Evolutionary conservation across 306 rosid genomes (phyloP).

Genomic region (Neltuma alba): DNA sequence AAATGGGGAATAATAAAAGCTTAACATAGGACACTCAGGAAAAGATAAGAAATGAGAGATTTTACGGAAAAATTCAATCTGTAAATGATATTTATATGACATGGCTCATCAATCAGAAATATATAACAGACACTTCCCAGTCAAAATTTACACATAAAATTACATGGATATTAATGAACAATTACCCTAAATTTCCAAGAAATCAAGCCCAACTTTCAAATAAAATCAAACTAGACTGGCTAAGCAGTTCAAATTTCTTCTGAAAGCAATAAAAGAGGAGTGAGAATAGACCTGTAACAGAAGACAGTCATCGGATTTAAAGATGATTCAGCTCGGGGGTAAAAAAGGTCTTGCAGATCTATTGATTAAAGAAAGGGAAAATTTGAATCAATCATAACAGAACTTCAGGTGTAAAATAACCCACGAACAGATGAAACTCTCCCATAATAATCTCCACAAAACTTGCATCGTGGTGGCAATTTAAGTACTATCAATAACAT

Average conservation of each 20-base stretch:
- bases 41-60: background rate
- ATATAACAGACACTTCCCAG: background rate
- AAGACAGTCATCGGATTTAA: background rate
- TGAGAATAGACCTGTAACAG: background rate
- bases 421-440: background rate
- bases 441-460: conserved; percentile 3
- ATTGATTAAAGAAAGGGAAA: background rate
- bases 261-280: background rate
- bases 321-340: background rate
- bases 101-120: background rate
- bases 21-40: background rate
- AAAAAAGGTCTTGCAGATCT: background rate
- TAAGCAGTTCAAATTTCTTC: background rate
- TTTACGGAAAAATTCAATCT: background rate
- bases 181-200: background rate
- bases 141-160: background rate
- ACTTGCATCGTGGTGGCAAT: conserved; percentile 11
- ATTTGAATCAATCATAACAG: background rate
- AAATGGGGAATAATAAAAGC: background rate
- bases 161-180: background rate
- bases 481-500: background rate
- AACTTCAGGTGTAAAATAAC: background rate
- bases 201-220: background rate
- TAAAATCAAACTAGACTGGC: background rate
- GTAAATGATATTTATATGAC: background rate